Conservation (phyloP, 768 basidiomycete species). For the Austroboletus eburneus region DNA sequence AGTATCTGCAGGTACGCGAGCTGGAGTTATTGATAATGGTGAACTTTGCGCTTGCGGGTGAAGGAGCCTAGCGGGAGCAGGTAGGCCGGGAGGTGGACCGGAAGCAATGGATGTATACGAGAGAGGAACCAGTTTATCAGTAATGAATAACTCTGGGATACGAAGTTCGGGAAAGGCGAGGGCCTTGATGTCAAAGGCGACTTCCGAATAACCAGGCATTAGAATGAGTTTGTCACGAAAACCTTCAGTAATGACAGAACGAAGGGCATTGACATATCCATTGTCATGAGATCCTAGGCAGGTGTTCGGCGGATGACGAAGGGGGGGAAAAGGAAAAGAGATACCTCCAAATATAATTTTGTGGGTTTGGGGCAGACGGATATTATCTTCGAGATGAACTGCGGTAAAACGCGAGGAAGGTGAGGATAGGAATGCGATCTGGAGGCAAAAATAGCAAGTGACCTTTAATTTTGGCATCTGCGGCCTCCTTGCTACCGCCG, state of each 20-base stretch:
- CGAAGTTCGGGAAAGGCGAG: conserved; percentile 51
- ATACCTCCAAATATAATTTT: conserved; percentile 67
- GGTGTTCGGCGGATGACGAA: conserved; percentile 1
- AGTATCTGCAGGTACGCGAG: conserved; percentile 10
- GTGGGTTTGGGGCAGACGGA: conserved; percentile 55
- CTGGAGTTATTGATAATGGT: conserved; percentile 2
- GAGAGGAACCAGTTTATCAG: conserved; percentile 43
- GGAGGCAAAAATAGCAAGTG: not conserved
- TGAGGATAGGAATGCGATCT: conserved; percentile 5
- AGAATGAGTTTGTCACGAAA: conserved; percentile 61
- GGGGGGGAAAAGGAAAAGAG: conserved; percentile 6
- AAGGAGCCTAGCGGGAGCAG: conserved; percentile 13
- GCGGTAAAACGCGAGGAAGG: not conserved
- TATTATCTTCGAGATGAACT: conserved; percentile 40
- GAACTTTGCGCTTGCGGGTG: conserved; percentile 11
- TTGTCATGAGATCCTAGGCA: conserved; percentile 64
- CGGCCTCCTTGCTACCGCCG: conserved; percentile 67
- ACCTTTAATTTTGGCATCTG: conserved; percentile 77
- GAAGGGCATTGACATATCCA: conserved; percentile 62
- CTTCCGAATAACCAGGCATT: conserved; percentile 57
- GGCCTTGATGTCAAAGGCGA: conserved; percentile 56
- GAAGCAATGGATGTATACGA: conserved; percentile 25
- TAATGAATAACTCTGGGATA: conserved; percentile 57
- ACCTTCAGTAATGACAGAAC: conserved; percentile 61
- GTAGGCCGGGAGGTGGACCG: conserved; percentile 24